Conservation (phyloP, 73 alveolate species). For the Diophrys sp. region DNA sequence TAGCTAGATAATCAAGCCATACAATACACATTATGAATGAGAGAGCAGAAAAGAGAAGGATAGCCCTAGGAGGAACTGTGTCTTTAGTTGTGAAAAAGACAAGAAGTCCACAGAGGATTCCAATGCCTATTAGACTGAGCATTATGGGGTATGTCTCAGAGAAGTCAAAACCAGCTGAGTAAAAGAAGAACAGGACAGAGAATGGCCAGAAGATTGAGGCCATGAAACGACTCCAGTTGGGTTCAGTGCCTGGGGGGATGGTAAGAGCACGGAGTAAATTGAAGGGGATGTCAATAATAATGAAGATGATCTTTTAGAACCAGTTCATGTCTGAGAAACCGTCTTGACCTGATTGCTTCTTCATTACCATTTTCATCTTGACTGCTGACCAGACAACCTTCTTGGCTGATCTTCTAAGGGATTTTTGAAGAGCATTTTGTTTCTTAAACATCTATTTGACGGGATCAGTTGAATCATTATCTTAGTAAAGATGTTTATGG, state of each 20-base stretch:
- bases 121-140: background rate
- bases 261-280: constrained; percentile 9
- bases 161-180: background rate
- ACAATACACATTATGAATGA: constrained; percentile 72
- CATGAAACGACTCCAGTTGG: background rate
- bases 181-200: background rate
- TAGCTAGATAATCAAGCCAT: constrained; percentile 82
- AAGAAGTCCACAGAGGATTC: background rate
- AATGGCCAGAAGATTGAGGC: background rate
- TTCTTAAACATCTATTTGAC: too few relatives aligned
- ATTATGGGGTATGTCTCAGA: background rate
- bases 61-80: constrained; percentile 17
- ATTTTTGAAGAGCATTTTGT: background rate
- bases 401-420: background rate
- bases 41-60: constrained; percentile 19
- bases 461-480: too few relatives aligned
- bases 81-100: background rate
- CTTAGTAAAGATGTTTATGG: too few relatives aligned
- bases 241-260: constrained; percentile 11
- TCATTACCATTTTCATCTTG: constrained; percentile 8
- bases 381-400: constrained; percentile 21
- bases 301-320: constrained; percentile 5
- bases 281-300: constrained; percentile 16
- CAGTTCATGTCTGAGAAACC: constrained; percentile 14
- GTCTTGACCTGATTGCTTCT: constrained; percentile 10